Evolutionary conservation across 2,329 filamentous ascomycete genomes (phyloP), one percentile per base, ranked within the genome.

Genomic region (Drechslerella dactyloides): DNA sequence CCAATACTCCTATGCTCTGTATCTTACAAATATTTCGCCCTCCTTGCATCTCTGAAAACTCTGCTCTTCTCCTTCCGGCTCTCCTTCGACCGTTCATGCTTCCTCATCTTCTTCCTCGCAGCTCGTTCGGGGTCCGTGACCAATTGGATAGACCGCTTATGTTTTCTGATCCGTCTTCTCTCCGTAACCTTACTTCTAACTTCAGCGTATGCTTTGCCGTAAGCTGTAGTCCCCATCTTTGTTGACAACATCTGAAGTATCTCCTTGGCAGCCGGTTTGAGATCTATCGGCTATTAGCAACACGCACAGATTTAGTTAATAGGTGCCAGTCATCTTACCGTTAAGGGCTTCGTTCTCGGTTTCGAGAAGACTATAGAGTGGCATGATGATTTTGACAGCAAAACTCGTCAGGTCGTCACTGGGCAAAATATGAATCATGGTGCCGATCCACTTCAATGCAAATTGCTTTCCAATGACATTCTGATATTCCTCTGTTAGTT

Each of bases 91-190:
- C 88, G 87, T 78, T 94, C 91, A 73, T 90, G 85, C 82, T 89
- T 92, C 82, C 89, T 90, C 78, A 85, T 87, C 86, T 97, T 97
- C 76, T 89, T 87, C 77, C 85, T 83, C 27, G 88, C 90, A 76
- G 87, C 87, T 78, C 84, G 89, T 81, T 94, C 93, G 1, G 94
- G 94, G 77, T 89, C 86, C 55, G 85, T 85, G 23, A 99, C 87
- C 10, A 74, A 90, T 78, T 96, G 93, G 74, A 97, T 90, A 80
- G 91, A 90, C 77, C 94, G 86, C 85, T 99, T 99, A 74, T 84
- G 86, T 60, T 89, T 86, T 74, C 96, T 83, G 77, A 87, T 86
- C 78, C 91, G 86, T 75, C 94, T 84, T 77, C 89, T 86, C 74
- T 85, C 84, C 77, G 85, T 86, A n/a, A 94, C 87, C 15, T 84